Base-by-base conservation (phyloP, 768 basidiomycete genomes). In the Phanerodontia chrysosporium region DNA sequence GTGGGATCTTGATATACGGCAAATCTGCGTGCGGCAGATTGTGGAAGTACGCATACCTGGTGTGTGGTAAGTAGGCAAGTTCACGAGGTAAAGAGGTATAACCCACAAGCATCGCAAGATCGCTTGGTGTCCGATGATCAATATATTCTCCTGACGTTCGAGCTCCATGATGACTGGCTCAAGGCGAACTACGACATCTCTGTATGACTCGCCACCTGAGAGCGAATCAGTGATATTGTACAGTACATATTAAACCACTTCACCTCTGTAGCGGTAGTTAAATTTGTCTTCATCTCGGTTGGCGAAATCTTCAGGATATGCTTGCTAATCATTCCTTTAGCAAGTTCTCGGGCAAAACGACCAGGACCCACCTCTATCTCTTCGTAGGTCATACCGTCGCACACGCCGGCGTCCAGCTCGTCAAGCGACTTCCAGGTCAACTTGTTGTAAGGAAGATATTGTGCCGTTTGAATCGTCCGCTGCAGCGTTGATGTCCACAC, bases 321-420 rank as follows among this genome's bases (percentile, higher is more conserved):
- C 83, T 81, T 87, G 85, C 93, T 96, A 64, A 3, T 58, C 3
- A 45, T 45, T 35, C 28, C 25, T 25, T 51, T 16, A 58, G 44
- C 3, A 18, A 60, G 1, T 59, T 58, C 1, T n/a, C n/a, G n/a
- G n/a, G n/a, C n/a, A n/a, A n/a, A n/a, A n/a, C n/a, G n/a, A n/a
- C n/a, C n/a, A n/a, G n/a, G n/a, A n/a, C n/a, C n/a, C n/a, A 92
- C 95, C 81, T 95, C 95, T 58, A 99, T 98, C 80, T 98, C 96
- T 76, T 93, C 89, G 66, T 99, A 99, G 3, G 97, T 98, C 97
- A 99, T 98, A 16, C 89, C 97, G 73, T 99, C 97, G 68, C 97
- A 99, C 32, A 99, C 97, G 25, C 97, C 97, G 8, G 97, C 97
- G 71, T 99, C 97, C 25, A 99, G 80, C 73, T 99, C 97, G 67